phyloP scores from a whole-genome alignment of 768 basidiomycete species.

The Russula sp. region DNA sequence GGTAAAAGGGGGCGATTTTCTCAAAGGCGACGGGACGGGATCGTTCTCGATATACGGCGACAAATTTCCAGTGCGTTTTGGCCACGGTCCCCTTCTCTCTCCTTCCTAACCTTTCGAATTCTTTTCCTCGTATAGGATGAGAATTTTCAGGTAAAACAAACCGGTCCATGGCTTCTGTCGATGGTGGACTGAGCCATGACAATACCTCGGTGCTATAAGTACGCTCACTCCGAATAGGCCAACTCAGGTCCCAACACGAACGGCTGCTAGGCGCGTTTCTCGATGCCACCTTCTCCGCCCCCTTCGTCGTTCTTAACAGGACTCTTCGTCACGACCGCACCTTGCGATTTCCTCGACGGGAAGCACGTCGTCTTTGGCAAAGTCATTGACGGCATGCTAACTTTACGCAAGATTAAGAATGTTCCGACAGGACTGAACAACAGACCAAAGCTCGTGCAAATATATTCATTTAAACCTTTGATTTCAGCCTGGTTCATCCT shows the following conservation, averaged over 20 bases:
- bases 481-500: not conserved
- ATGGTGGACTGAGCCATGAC: slow-evolving; percentile 59
- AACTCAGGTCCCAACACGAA: slow-evolving; percentile 95
- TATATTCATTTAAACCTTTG: not conserved
- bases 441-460: slow-evolving; percentile 67
- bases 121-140: slow-evolving; percentile 61
- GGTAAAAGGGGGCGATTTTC: slow-evolving; percentile 79
- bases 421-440: slow-evolving; percentile 90
- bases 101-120: not conserved
- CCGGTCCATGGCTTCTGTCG: slow-evolving; percentile 78
- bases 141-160: slow-evolving; percentile 90
- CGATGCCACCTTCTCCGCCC: not conserved
- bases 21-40: slow-evolving; percentile 94
- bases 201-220: not conserved
- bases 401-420: slow-evolving; percentile 93
- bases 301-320: not conserved
- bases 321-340: slow-evolving; percentile 91
- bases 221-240: slow-evolving; percentile 50
- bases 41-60: slow-evolving; percentile 96
- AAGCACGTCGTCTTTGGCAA: slow-evolving; percentile 93
- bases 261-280: slow-evolving; percentile 70
- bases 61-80: slow-evolving; percentile 71
- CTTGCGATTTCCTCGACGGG: slow-evolving; percentile 93
- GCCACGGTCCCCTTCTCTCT: not conserved
- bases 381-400: slow-evolving; percentile 91